Conservation (phyloP, 495 filamentous ascomycete genomes). For the Neurospora sp. region DNA sequence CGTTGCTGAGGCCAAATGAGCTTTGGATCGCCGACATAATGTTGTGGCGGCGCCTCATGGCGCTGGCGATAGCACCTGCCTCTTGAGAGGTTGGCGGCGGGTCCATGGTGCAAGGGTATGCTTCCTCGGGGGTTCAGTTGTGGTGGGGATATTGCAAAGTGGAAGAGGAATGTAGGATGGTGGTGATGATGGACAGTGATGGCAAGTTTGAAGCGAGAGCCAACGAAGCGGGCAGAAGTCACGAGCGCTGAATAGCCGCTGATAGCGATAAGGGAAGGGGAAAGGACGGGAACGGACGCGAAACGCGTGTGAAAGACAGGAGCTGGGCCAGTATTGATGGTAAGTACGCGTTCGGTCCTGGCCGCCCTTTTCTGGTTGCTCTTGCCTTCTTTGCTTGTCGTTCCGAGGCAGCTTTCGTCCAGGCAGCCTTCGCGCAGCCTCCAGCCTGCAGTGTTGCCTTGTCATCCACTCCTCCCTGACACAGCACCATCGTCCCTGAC, state of each 20-base stretch:
- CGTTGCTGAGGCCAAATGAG: too few species aligned
- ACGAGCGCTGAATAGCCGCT: too few species aligned
- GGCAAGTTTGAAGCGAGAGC: too few species aligned
- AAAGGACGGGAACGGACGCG: not conserved
- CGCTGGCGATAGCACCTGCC: too few species aligned
- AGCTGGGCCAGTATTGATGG: not conserved
- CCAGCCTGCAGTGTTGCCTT: not conserved
- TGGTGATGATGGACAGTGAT: too few species aligned
- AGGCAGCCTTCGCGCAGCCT: not conserved
- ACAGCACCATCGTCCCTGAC: not conserved
- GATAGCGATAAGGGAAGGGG: not conserved
- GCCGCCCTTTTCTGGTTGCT: not conserved
- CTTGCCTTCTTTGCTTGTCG: not conserved
- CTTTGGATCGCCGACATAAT: too few species aligned
- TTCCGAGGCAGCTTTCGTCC: not conserved
- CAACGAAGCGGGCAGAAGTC: not conserved
- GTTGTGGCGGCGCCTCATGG: too few species aligned
- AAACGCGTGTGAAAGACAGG: not conserved
- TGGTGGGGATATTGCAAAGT: too few species aligned
- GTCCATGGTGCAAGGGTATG: too few species aligned
- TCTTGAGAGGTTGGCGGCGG: too few species aligned
- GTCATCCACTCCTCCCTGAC: not conserved
- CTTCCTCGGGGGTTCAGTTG: too few species aligned
- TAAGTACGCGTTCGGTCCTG: not conserved
- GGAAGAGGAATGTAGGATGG: too few species aligned